Percentiles rank a stretch among this genome's conserved stretches.
Evolutionary conservation across 345 rosid species (phyloP).

Genomic region (Eutrema heterophyllum): DNA sequence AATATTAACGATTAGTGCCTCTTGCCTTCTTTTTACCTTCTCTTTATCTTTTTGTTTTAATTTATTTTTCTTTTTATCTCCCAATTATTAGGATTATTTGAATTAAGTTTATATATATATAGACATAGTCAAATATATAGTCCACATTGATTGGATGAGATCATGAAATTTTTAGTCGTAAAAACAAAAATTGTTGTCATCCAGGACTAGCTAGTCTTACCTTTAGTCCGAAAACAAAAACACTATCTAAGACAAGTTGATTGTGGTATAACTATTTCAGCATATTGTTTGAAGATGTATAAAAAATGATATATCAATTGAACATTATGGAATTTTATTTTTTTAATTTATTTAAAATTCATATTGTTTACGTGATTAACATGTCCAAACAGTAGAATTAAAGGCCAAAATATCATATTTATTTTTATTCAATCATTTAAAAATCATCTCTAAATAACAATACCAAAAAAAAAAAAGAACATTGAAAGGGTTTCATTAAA

Average conservation of each 20-base stretch:
- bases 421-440: background rate
- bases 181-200: background rate
- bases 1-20: slow-evolving; percentile 24
- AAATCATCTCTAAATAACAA: background rate
- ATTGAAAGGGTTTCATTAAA: background rate
- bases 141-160: background rate
- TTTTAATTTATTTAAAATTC: background rate
- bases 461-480: background rate
- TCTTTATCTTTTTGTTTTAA: slow-evolving; percentile 23
- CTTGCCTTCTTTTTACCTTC: slow-evolving; percentile 18
- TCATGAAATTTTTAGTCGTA: background rate
- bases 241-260: background rate
- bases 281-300: background rate
- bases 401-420: background rate
- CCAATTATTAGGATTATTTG: slow-evolving; percentile 22
- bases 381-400: background rate
- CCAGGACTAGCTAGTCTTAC: background rate
- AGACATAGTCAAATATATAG: background rate
- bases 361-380: background rate
- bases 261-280: background rate
- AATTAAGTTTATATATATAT: slow-evolving; percentile 6
- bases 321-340: background rate
- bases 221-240: background rate
- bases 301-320: background rate
- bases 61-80: background rate